A percentile compares a stretch with the other conserved stretches of the same genome.
Evolutionary conservation across 306 rosid genomes (phyloP).

Genomic region (Ceratonia siliqua): DNA sequence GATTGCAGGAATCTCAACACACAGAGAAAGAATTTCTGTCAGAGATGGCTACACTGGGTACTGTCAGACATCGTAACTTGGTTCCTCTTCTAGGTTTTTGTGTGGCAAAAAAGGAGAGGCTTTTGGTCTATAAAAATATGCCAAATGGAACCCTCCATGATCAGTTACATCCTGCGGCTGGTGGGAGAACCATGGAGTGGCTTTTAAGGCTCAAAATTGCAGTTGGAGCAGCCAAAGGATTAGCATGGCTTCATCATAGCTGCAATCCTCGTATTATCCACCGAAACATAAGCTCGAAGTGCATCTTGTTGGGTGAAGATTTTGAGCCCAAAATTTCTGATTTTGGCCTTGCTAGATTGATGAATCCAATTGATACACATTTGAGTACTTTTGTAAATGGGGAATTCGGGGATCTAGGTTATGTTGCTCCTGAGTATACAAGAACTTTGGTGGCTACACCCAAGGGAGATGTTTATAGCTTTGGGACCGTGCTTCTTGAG

Average conservation of each 20-base stretch:
- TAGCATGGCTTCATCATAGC: slow-evolving; percentile 95
- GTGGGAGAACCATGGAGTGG: slow-evolving; percentile 65
- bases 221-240: slow-evolving; percentile 88
- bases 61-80: slow-evolving; percentile 71
- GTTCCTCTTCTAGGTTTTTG: slow-evolving; percentile 91
- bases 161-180: slow-evolving; percentile 60
- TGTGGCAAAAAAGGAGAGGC: slow-evolving; percentile 82
- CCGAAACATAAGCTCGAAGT: slow-evolving; percentile 92
- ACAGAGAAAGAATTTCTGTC: slow-evolving; percentile 82
- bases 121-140: slow-evolving; percentile 77
- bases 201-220: slow-evolving; percentile 80
- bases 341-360: slow-evolving; percentile 94
- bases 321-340: slow-evolving; percentile 91
- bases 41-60: slow-evolving; percentile 84
- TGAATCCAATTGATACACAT: slow-evolving; percentile 94
- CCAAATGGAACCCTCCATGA: slow-evolving; percentile 79
- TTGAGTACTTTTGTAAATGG: slow-evolving; percentile 96
- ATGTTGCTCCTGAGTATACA: slow-evolving; percentile 93
- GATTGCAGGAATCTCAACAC: slow-evolving; percentile 86
- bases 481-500: slow-evolving; percentile 92
- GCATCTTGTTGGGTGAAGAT: slow-evolving; percentile 73
- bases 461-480: slow-evolving; percentile 88
- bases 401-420: slow-evolving; percentile 89
- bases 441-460: slow-evolving; percentile 92
- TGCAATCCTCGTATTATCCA: slow-evolving; percentile 95